Evolutionary conservation across 345 rosid genomes (phyloP).

Genomic region (Bruguiera gymnorhiza): DNA sequence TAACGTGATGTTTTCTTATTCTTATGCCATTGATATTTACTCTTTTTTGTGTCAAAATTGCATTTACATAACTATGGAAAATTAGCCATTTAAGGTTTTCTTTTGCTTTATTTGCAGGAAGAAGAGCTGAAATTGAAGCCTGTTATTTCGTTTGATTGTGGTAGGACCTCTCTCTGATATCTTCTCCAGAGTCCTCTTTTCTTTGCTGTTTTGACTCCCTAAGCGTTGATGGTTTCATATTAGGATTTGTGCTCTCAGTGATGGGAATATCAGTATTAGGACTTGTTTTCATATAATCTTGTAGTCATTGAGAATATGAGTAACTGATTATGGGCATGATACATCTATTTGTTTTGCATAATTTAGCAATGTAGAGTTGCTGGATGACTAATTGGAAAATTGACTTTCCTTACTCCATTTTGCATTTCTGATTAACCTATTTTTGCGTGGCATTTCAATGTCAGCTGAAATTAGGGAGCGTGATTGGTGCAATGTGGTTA

Average conservation of each 20-base stretch:
- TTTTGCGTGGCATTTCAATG: slow-evolving; percentile 1
- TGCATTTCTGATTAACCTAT: slow-evolving; percentile 3
- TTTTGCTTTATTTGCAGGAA: slow-evolving; percentile 49
- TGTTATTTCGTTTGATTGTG: slow-evolving; percentile 83
- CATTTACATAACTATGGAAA: not conserved
- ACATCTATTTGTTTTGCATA: no score
- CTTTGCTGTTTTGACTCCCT: not conserved
- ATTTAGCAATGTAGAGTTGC: no score
- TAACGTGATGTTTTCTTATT: not conserved
- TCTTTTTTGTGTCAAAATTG: slow-evolving; percentile 1
- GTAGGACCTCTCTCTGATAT: slow-evolving; percentile 38
- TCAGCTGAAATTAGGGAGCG: slow-evolving; percentile 98
- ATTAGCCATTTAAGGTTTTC: not conserved
- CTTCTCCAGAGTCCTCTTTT: not conserved
- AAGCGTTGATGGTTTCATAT: not conserved
- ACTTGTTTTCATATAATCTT: no score
- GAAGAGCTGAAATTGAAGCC: slow-evolving; percentile 95
- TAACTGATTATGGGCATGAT: no score
- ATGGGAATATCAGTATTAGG: not conserved
- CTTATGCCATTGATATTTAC: not conserved
- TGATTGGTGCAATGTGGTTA: slow-evolving; percentile 99
- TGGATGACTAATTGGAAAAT: no score
- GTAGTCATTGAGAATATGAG: no score
- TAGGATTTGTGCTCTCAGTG: not conserved
- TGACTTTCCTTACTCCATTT: no score